phyloP scores from a whole-genome alignment of 306 rosid species.

The Neltuma alba region DNA sequence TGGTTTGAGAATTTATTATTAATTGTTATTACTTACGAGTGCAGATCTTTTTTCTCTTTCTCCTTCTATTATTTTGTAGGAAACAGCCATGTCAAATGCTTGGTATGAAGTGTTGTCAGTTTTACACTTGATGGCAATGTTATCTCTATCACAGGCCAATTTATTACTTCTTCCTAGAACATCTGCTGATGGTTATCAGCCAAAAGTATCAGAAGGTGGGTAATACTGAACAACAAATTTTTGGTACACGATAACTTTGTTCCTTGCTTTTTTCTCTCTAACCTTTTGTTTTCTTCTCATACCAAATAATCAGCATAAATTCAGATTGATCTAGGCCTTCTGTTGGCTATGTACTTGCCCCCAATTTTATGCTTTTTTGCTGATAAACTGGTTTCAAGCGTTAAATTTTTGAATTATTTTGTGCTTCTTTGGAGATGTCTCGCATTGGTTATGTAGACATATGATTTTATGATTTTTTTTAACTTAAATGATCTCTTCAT shows the following conservation, averaged over 20 bases:
- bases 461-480: constrained; percentile 1
- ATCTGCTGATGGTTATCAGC: constrained; percentile 81
- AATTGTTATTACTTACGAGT: constrained; percentile 24
- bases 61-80: constrained; percentile 58
- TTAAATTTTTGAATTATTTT: constrained; percentile 14
- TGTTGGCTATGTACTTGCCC: background rate
- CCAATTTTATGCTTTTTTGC: background rate
- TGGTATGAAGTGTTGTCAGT: constrained; percentile 98
- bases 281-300: background rate
- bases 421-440: constrained; percentile 8
- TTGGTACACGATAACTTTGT: constrained; percentile 17
- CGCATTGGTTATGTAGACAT: background rate
- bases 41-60: constrained; percentile 22
- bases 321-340: constrained; percentile 21
- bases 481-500: constrained; percentile 4
- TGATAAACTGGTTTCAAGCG: background rate
- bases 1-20: constrained; percentile 11
- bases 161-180: constrained; percentile 95
- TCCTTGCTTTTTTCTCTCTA: constrained; percentile 19
- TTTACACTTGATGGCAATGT: constrained; percentile 92
- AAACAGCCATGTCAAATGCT: constrained; percentile 81
- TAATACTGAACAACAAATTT: constrained; percentile 24
- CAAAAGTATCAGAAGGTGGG: constrained; percentile 88
- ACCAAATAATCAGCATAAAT: constrained; percentile 13
- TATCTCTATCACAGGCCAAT: constrained; percentile 84